Base-by-base conservation (phyloP, 805 yeast genomes). In the Metschnikowia chrysomelidarum region DNA sequence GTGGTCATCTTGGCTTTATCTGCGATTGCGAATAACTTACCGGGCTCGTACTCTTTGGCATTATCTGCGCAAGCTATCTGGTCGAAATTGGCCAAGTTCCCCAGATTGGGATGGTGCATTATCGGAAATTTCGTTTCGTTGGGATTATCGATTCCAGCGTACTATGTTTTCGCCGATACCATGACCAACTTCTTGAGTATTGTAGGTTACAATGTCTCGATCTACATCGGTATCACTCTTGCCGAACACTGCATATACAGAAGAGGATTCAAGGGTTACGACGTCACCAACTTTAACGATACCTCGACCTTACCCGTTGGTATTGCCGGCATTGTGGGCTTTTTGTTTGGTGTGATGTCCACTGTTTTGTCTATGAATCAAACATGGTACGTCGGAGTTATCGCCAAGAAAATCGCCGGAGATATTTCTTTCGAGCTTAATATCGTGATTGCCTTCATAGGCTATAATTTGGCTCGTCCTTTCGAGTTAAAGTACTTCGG, bases 41-140 rank as follows among this genome's bases (percentile, higher is more conserved):
- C 65, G 6, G 62, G 60, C 19, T 55, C 62, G 11, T 61, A 59
- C 37, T 59, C 64, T 2, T 46, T 60, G 38, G 47, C 62, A 5
- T 40, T 61, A 17, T 45, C 62, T 7, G 47, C 46, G 25, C 67
- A 60, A 35, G 57, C 63, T 4, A 46, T 57, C 15, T 59, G 64
- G 64, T 49, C 56, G 9, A 50, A 49, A 11, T 53, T 58, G 27
- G 61, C 61, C 19, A 49, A 39, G 27, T 40, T 59, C 22, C 65
- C 67, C 13, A 47, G 67, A 38, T 45, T 60, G 33, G 59, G 53
- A n/a, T 61, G 67, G 65, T 58, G 63, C 41, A 27, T 58, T 4
- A 18, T 52, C 9, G 65, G 64, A 7, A 60, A 60, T 32, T 53
- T 52, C 26, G 46, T 58, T 8, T 54, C 65, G 4, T 48, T 61